Evolutionary conservation across 805 yeast species (phyloP), one percentile per base, ranked within the genome.

Genomic region (Metschnikowia hibisci): DNA sequence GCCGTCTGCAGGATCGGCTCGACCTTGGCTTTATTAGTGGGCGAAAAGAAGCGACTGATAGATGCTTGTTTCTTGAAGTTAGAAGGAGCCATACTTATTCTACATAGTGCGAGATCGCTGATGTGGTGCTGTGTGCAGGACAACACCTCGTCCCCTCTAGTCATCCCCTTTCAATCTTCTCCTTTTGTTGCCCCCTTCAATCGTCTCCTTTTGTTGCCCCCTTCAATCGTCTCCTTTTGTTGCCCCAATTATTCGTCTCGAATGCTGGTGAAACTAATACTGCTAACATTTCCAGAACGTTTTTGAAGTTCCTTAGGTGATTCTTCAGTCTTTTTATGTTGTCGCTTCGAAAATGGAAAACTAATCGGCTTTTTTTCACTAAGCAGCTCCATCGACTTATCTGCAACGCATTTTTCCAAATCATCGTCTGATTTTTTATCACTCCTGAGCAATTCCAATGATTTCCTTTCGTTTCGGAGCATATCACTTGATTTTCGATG

Each of bases 211-310:
- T n/a, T n/a, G n/a, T n/a, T n/a, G n/a, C n/a, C n/a, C n/a, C n/a
- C n/a, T n/a, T n/a, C n/a, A n/a, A n/a, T n/a, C n/a, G n/a, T n/a
- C n/a, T n/a, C n/a, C n/a, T n/a, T n/a, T n/a, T n/a, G n/a, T n/a
- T n/a, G n/a, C 11, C 9, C 11, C 30, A 8, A 6, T 23, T 25
- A 47, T 28, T 46, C 53, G 25, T 50, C 55, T 10, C 55, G 34
- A 11, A 51, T 47, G 8, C 55, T 28, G 5, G 53, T 51, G 29
- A 51, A 51, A 30, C 54, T 51, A 32, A 51, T 51, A 28, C 53
- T 50, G 32, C 47, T 41, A 22, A 51, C 50, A n/a, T 49, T 47
- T 5, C 34, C 37, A 9, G 44, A 26, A 13, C 43, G 32, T 30
- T 16, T 22, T 14, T 8, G 31, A 10, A 13, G 34, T 5, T 45